Evolutionary conservation across 306 rosid species (phyloP).

Genomic region (Casuarina equisetifolia): DNA sequence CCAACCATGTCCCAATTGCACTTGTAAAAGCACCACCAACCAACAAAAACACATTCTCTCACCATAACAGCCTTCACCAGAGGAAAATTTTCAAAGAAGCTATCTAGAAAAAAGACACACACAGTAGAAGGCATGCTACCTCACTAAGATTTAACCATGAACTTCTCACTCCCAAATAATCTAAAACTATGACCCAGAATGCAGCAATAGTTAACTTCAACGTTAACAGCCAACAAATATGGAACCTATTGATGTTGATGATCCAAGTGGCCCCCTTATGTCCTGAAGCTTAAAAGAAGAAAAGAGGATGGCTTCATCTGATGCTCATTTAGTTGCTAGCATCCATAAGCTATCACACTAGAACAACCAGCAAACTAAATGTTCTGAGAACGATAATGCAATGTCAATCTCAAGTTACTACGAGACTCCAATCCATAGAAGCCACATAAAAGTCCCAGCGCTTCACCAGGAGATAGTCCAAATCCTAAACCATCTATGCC

Average conservation of each 20-base stretch:
- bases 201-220: background rate
- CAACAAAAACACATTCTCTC: background rate
- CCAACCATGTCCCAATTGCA: too few species aligned
- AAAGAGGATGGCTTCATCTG: background rate
- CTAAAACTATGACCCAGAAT: background rate
- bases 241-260: background rate
- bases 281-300: background rate
- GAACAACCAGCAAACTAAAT: background rate
- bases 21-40: too few species aligned
- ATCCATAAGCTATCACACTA: background rate
- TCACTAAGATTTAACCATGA: background rate
- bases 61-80: background rate
- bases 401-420: background rate
- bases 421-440: background rate
- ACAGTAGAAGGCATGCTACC: background rate
- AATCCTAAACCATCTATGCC: background rate
- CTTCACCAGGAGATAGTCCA: background rate
- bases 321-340: background rate
- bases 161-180: background rate
- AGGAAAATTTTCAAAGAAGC: background rate
- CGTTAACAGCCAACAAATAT: background rate
- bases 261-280: background rate
- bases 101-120: background rate
- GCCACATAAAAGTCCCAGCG: background rate
- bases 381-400: background rate